Percentiles rank a stretch among this genome's conserved stretches.
These are phyloP conservation scores for Ulmus americana DNA, from an alignment of 331 rosid genomes.

Conservation along the genomic window DNA sequence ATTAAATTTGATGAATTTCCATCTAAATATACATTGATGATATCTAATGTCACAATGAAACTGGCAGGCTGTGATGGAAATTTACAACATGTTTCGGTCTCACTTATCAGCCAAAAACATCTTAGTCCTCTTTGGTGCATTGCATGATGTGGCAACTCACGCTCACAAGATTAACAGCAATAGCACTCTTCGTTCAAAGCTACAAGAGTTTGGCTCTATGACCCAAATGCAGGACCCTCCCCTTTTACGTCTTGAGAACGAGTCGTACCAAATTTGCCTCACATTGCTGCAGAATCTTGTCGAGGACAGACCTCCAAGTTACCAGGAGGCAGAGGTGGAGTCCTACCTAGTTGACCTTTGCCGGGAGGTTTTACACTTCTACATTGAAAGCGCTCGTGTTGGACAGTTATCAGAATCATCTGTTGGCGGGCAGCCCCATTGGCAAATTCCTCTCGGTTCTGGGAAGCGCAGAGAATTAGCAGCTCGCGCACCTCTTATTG, in stretches of 20 bases:
- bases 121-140: constrained; percentile 57
- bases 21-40: background rate
- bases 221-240: constrained; percentile 99
- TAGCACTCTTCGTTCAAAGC: constrained; percentile 57
- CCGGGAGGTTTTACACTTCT: constrained; percentile 66
- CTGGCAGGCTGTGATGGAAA: constrained; percentile 90
- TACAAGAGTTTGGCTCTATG: constrained; percentile 79
- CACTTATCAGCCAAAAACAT: constrained; percentile 58
- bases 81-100: constrained; percentile 68
- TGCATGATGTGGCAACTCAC: constrained; percentile 72
- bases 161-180: constrained; percentile 68
- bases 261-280: constrained; percentile 85
- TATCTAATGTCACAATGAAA: constrained; percentile 5
- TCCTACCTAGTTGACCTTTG: constrained; percentile 62
- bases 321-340: constrained; percentile 63
- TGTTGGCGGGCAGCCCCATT: constrained; percentile 41
- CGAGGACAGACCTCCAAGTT: constrained; percentile 56
- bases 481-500: constrained; percentile 78
- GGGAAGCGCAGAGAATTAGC: constrained; percentile 86
- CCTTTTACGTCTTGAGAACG: constrained; percentile 84
- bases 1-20: background rate
- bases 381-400: constrained; percentile 57
- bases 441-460: constrained; percentile 81
- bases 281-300: constrained; percentile 76
- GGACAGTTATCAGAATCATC: constrained; percentile 51